These are phyloP conservation scores for Salvia rosmarinus DNA, from an alignment of 257 asterid genomes.

Conservation along the genomic window DNA sequence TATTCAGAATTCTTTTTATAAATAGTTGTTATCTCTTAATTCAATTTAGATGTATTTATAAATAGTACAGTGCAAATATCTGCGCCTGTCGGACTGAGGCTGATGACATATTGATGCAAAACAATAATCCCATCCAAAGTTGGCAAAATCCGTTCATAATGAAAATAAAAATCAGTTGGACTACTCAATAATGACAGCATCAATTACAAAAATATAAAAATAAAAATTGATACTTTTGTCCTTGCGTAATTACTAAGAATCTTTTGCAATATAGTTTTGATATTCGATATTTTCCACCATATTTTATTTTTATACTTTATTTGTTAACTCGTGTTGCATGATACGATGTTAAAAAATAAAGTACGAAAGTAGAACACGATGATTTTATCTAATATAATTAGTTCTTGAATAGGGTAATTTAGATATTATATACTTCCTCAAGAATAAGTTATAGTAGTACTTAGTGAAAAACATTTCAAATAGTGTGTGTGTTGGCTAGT, in stretches of 20 bases:
- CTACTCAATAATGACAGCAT: constrained; percentile 4
- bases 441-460: too few relatives aligned
- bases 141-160: neutral
- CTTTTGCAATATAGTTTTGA: neutral
- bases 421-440: too few relatives aligned
- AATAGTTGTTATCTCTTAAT: neutral
- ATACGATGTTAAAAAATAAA: too few relatives aligned
- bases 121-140: constrained; percentile 14
- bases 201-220: neutral
- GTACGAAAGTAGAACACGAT: too few relatives aligned
- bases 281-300: neutral
- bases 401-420: too few relatives aligned
- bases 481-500: too few relatives aligned
- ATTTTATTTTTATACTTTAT: too few relatives aligned
- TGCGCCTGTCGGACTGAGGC: neutral
- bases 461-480: too few relatives aligned
- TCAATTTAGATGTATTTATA: neutral
- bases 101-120: constrained; percentile 27
- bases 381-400: too few relatives aligned
- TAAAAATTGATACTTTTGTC: too few relatives aligned
- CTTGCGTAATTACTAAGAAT: neutral
- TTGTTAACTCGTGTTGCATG: too few relatives aligned
- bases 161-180: neutral
- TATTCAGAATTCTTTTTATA: neutral
- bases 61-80: neutral